Percentiles rank a stretch among this genome's conserved stretches.
Evolutionary conservation across 106 monocot species (phyloP).

Genomic region (Dendrobium officinale): DNA sequence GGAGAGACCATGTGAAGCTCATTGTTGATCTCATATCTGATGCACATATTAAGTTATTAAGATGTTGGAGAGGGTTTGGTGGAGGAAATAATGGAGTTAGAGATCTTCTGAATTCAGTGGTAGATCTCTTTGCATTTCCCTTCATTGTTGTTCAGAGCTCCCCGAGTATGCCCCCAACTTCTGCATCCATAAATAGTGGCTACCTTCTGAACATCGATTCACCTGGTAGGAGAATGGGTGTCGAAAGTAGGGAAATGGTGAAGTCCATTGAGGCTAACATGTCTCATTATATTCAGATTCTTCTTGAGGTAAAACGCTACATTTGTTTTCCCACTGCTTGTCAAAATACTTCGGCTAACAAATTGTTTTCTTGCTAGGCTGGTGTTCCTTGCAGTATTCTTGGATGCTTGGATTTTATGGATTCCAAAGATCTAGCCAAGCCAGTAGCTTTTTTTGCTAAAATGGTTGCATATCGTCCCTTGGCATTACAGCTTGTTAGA

Average conservation of each 20-base stretch:
- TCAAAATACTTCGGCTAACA: neutral
- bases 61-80: slow-evolving; percentile 67
- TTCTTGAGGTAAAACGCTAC: slow-evolving; percentile 54
- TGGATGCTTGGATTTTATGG: slow-evolving; percentile 52
- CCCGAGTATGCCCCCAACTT: slow-evolving; percentile 59
- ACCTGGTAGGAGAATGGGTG: slow-evolving; percentile 67
- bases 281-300: slow-evolving; percentile 72
- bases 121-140: slow-evolving; percentile 94
- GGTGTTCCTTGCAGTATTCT: slow-evolving; percentile 53
- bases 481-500: slow-evolving; percentile 72
- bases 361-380: slow-evolving; percentile 36
- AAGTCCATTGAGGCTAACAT: slow-evolving; percentile 61
- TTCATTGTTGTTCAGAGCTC: slow-evolving; percentile 86
- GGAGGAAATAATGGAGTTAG: slow-evolving; percentile 67
- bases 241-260: slow-evolving; percentile 67
- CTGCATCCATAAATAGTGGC: slow-evolving; percentile 92
- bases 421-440: slow-evolving; percentile 45
- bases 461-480: slow-evolving; percentile 83
- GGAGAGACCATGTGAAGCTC: slow-evolving; percentile 53
- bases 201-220: slow-evolving; percentile 69
- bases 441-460: slow-evolving; percentile 85
- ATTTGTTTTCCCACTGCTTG: neutral
- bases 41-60: slow-evolving; percentile 54
- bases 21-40: slow-evolving; percentile 58
- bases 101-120: slow-evolving; percentile 66